Evolutionary conservation across 1,139 yeast species (phyloP).

Genomic region (Sugiyamaella japonica): DNA sequence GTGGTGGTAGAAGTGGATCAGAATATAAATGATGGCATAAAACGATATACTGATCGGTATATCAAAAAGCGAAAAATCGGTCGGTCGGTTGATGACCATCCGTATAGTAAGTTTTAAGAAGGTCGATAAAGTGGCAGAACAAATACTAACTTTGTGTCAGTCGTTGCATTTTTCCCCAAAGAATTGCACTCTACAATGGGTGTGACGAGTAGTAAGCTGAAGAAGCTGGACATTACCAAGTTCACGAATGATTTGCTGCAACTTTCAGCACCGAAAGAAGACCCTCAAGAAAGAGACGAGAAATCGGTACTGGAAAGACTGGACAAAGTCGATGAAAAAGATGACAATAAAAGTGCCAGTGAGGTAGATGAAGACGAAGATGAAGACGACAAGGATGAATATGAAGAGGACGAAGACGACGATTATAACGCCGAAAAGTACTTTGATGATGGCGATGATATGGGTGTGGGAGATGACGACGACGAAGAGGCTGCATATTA

Average conservation of each 20-base stretch:
- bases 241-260: slow-evolving; percentile 37
- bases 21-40: slow-evolving; percentile 37
- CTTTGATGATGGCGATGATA: slow-evolving; percentile 49
- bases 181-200: slow-evolving; percentile 81
- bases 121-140: no score
- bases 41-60: slow-evolving; percentile 42
- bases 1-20: slow-evolving; percentile 36
- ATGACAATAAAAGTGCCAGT: slow-evolving; percentile 49
- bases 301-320: slow-evolving; percentile 9
- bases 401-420: slow-evolving; percentile 75
- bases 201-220: slow-evolving; percentile 46
- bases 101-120: slow-evolving; percentile 47
- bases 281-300: slow-evolving; percentile 43
- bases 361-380: slow-evolving; percentile 72
- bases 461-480: slow-evolving; percentile 50
- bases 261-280: slow-evolving; percentile 46
- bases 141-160: slow-evolving; percentile 13
- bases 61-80: slow-evolving; percentile 74
- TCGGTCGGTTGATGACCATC: slow-evolving; percentile 78
- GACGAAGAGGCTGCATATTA: slow-evolving; percentile 70
- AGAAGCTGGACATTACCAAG: slow-evolving; percentile 34
- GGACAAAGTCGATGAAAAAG: slow-evolving; percentile 46
- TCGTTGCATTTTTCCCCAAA: slow-evolving; percentile 60
- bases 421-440: slow-evolving; percentile 63
- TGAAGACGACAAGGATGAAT: slow-evolving; percentile 76